A percentile compares a stretch with the other conserved stretches of the same genome.
Conservation (phyloP, 2,329 filamentous ascomycete species). For the Aspergillus phoenicis region DNA sequence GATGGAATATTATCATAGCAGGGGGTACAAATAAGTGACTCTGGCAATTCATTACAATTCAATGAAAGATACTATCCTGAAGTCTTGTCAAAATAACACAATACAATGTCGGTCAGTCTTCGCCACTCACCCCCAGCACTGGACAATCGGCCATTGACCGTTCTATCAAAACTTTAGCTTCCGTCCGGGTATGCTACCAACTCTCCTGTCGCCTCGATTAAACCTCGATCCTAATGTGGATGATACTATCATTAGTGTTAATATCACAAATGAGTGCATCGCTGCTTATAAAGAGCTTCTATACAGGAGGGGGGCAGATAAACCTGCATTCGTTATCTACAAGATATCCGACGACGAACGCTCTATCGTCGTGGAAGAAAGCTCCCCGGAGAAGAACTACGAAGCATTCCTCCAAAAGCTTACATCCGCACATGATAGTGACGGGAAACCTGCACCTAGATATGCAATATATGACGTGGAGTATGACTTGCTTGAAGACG, state of each 20-base stretch:
- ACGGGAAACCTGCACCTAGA: slow-evolving; percentile 8
- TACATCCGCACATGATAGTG: background rate
- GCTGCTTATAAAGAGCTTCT: slow-evolving; percentile 9
- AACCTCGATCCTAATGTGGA: background rate
- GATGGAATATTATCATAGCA: too few species aligned
- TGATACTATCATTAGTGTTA: background rate
- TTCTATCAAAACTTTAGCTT: background rate
- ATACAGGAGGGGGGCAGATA: slow-evolving; percentile 5
- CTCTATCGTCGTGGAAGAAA: slow-evolving; percentile 12
- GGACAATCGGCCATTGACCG: background rate
- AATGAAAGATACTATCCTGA: background rate
- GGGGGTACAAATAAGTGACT: too few species aligned
- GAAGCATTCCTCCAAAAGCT: slow-evolving; percentile 17
- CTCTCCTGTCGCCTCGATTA: too few species aligned
- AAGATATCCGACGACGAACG: slow-evolving; percentile 17
- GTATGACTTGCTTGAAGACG: slow-evolving; percentile 18
- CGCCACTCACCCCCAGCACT: background rate
- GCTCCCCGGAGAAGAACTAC: slow-evolving; percentile 14
- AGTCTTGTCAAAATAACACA: background rate
- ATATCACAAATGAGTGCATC: slow-evolving; percentile 9
- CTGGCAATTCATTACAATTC: too few species aligned
- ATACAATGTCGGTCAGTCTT: background rate
- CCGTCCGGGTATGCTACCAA: slow-evolving; percentile 1
- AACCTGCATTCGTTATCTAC: slow-evolving; percentile 17
- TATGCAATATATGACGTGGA: slow-evolving; percentile 23